Conservation (phyloP, 2,329 filamentous ascomycete genomes). For the Venturia asperata region DNA sequence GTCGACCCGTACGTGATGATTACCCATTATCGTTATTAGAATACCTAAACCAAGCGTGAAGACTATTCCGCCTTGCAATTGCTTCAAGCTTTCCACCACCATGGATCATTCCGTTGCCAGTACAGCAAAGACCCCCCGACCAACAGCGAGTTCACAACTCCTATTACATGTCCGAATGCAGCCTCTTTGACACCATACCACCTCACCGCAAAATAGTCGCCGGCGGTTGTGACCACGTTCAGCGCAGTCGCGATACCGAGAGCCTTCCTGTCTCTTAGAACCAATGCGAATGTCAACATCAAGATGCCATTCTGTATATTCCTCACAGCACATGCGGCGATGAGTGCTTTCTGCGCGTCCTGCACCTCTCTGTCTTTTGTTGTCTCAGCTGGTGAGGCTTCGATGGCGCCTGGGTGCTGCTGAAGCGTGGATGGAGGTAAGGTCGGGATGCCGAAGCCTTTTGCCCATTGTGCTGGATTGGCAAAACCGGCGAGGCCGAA, state of each 20-base stretch:
- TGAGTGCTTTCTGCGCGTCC: slow-evolving; percentile 25
- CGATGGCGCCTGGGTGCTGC: slow-evolving; percentile 20
- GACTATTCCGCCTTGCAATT: background rate
- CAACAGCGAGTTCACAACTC: slow-evolving; percentile 24
- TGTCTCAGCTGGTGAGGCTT: slow-evolving; percentile 11
- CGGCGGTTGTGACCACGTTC: slow-evolving; percentile 27
- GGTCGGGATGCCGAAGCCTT: slow-evolving; percentile 29
- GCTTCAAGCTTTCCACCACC: slow-evolving; percentile 19
- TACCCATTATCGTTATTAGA: background rate
- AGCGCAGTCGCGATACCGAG: slow-evolving; percentile 27
- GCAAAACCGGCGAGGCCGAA: slow-evolving; percentile 30
- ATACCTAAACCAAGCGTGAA: background rate
- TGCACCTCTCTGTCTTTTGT: slow-evolving; percentile 19
- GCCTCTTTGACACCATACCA: slow-evolving; percentile 26
- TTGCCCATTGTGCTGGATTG: slow-evolving; percentile 28
- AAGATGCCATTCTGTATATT: slow-evolving; percentile 29
- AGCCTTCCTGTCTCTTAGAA: slow-evolving; percentile 28
- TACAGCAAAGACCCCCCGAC: slow-evolving; percentile 28
- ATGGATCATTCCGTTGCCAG: slow-evolving; percentile 25
- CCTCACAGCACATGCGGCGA: slow-evolving; percentile 27
- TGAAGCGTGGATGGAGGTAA: slow-evolving; percentile 20
- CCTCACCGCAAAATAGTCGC: slow-evolving; percentile 28
- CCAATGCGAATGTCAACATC: slow-evolving; percentile 28
- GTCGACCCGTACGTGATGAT: too few relatives aligned
- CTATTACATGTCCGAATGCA: slow-evolving; percentile 27